These are phyloP conservation scores for Syncephalis fuscata DNA, from an alignment of 371 early-diverging fungal species.

Conservation along the genomic window DNA sequence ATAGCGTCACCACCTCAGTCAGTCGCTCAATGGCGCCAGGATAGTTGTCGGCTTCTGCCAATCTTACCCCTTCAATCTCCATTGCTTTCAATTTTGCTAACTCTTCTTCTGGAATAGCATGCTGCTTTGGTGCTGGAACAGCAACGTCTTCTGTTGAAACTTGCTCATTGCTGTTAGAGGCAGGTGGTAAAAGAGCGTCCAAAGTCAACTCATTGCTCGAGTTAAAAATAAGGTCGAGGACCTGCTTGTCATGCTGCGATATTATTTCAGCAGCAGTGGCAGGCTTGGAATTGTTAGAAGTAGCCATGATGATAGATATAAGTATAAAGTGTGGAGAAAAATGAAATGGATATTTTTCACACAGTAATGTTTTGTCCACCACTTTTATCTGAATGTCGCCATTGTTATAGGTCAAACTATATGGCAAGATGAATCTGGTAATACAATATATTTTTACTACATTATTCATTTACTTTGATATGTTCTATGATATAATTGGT, in stretches of 20 bases:
- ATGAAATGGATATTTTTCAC: no score
- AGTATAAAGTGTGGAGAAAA: no score
- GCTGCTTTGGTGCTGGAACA: neutral
- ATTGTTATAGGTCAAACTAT: no score
- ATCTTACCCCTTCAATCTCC: constrained; percentile 13
- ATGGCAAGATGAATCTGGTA: no score
- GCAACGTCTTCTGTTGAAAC: neutral
- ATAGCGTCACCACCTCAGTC: constrained; percentile 26
- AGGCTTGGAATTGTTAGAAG: no score
- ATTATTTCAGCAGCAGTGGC: neutral
- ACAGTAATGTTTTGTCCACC: no score
- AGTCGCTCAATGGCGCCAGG: constrained; percentile 13
- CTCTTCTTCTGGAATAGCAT: neutral
- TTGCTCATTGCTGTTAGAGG: neutral
- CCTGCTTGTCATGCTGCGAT: neutral
- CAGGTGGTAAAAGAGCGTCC: neutral
- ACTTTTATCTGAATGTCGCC: no score
- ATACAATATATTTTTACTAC: no score
- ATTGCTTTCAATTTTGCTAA: neutral
- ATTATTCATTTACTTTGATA: no score
- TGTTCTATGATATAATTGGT: no score
- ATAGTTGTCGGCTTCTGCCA: constrained; percentile 15
- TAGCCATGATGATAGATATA: no score
- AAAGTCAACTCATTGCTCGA: neutral
- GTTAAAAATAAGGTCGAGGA: neutral